Evolutionary conservation across 495 filamentous ascomycete species (phyloP).

Genomic region (Chlorociboria aeruginascens): DNA sequence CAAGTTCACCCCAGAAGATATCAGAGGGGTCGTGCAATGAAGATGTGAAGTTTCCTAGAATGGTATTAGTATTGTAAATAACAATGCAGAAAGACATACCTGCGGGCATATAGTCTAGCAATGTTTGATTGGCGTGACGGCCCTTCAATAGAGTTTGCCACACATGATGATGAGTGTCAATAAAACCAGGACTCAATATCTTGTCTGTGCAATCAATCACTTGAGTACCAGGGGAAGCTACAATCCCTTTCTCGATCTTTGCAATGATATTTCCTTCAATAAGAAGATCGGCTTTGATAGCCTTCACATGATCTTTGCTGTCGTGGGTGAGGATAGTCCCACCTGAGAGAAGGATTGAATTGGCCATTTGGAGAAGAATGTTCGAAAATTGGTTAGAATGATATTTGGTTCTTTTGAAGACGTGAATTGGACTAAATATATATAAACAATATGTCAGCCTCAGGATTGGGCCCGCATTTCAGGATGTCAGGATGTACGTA

Average conservation of each 20-base stretch:
- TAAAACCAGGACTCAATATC: conserved; percentile 38
- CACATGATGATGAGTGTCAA: conserved; percentile 40
- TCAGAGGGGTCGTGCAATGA: conserved; percentile 28
- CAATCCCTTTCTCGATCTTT: conserved; percentile 8
- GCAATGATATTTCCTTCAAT: conserved; percentile 10
- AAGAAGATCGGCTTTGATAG: conserved; percentile 8
- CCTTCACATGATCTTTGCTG: conserved; percentile 1
- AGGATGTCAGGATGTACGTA: too few species aligned
- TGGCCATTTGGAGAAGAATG: neutral
- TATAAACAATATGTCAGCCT: too few species aligned
- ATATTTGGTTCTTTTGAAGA: too few species aligned
- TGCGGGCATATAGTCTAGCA: conserved; percentile 30
- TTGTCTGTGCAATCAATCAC: conserved; percentile 33
- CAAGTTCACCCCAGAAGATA: conserved; percentile 41
- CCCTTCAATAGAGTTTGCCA: conserved; percentile 35
- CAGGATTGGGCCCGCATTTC: too few species aligned
- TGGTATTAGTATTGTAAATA: neutral
- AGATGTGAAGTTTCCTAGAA: conserved; percentile 20
- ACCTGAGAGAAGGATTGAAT: conserved; percentile 10
- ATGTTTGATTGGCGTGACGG: conserved; percentile 19
- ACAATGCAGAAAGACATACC: conserved; percentile 10
- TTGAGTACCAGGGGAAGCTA: conserved; percentile 14
- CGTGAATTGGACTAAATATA: too few species aligned
- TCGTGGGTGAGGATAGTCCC: conserved; percentile 9
- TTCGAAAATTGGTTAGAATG: too few species aligned